A percentile compares a stretch with the other conserved stretches of the same genome.
These are phyloP conservation scores for Vaccinium myrtillus DNA, from an alignment of 148 eudicot species.

Conservation along the genomic window DNA sequence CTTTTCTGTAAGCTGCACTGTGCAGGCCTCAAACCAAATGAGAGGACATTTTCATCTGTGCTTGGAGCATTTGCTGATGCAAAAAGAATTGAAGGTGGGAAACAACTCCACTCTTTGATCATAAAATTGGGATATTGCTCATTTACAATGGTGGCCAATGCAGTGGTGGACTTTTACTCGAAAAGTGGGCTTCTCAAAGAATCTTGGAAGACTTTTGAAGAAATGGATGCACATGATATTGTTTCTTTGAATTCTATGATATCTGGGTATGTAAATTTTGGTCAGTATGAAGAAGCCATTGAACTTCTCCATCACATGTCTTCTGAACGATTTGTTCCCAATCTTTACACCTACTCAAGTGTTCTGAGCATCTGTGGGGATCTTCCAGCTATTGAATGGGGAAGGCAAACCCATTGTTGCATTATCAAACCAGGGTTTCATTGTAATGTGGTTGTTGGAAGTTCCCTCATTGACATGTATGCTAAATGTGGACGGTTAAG, in stretches of 20 bases:
- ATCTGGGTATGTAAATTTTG: conserved; percentile 29
- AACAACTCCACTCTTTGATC: conserved; percentile 35
- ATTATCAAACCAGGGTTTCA: conserved; percentile 35
- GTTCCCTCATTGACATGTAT: conserved; percentile 50
- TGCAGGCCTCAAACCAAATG: conserved; percentile 35
- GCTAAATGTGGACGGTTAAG: conserved; percentile 44
- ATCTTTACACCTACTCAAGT: conserved; percentile 39
- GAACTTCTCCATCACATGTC: conserved; percentile 24
- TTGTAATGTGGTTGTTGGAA: conserved; percentile 43
- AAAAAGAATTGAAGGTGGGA: conserved; percentile 24
- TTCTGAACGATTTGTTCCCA: conserved; percentile 27
- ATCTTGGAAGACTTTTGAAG: conserved; percentile 25
- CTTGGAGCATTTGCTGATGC: conserved; percentile 37
- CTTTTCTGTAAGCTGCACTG: conserved; percentile 33
- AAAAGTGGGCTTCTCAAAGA: conserved; percentile 27
- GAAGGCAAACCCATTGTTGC: conserved; percentile 46
- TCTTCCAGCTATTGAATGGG: conserved; percentile 46
- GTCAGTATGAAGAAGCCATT: conserved; percentile 29
- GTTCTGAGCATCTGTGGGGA: conserved; percentile 45
- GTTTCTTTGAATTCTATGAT: conserved; percentile 42
- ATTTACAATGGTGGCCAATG: conserved; percentile 33
- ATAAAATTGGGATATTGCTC: conserved; percentile 31
- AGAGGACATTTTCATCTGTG: conserved; percentile 36
- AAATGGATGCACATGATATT: conserved; percentile 34
- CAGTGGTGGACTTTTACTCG: conserved; percentile 38